Base-by-base conservation (phyloP, 179 eudicot genomes). In the Spergularia azorica region DNA sequence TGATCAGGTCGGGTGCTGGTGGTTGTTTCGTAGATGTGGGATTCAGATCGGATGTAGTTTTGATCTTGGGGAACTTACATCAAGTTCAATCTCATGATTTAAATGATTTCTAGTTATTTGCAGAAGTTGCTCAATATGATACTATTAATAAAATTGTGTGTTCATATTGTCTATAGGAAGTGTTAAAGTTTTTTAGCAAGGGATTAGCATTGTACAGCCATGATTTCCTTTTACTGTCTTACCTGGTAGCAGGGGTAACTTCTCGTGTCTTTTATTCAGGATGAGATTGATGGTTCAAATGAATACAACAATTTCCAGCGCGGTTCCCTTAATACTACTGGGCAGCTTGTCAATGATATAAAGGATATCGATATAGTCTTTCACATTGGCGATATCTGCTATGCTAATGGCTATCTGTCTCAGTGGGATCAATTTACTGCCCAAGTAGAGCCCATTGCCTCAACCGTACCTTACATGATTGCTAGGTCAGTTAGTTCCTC, bases 401-500 rank as follows among this genome's bases (percentile, higher is more conserved):
- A 94, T 74, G 95, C 97, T 70, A 90, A 88, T 78, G 97, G 95
- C 13, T 94, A 92, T 77, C 88, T 92, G 58, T 94, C 97, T 38
- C 95, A 94, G 77, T 92, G 95, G 97, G 97, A 94, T 82, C 97
- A 92, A 71, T 94, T 94, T 75, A 94, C 97, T 71, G 82, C 97
- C 64, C 97, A 92, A 78, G 81, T 94, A 36, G 97, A 94, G 82
- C 97, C 97, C 67, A 88, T 94, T 88, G 89, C 97, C 63, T 90
- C 98, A 59, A 77, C 84, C 17, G 89, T 90, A 54, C 97, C 98
- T 11, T 92, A 92, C 84, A 92, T 94, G 98, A 81, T 89, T 77
- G 92, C 94, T 60, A 91, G 93, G 96, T 89, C 20, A n/a, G 72
- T 67, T 67, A 14, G 38, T 56, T 36, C 39, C 39, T 36, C 60